Evolutionary conservation across 1,284 basidiomycete species (phyloP), one percentile per base, ranked within the genome.

Genomic region (Leccinum fallax): DNA sequence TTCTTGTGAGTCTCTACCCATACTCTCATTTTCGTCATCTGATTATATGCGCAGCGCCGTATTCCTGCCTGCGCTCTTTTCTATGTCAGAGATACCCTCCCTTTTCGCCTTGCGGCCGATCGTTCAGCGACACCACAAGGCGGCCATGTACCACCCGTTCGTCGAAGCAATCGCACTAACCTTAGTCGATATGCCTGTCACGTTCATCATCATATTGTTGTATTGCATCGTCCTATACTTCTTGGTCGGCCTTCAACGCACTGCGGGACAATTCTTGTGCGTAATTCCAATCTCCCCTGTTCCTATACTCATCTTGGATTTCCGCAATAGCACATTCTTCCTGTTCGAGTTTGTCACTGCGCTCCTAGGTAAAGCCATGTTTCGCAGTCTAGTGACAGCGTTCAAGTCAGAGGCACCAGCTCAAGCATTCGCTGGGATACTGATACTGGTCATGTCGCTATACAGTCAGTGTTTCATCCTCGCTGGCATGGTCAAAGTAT

Each of bases 331-430:
- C 66, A 80, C 76, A 2, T 88, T 82, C 71, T 80, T 83, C 63
- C 64, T 87, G 2, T 83, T 87, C 65, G 67, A 85, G 8, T 79
- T 84, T 61, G 69, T 73, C 1, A 79, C 83, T 61, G 79, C 83
- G 1, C 56, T 89, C n/a, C 77, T 83, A 5, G 87, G 88, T 81
- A 87, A 85, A 71, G 80, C 82, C 0, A 82, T 83, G 74, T 90
- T 89, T 78, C 81, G 89, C 24, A 75, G 75, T 1, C 68, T 89
- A 21, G 85, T 86, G 1, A 84, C 87, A 0, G 78, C 79, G 9
- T 85, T 86, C 69, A 78, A 77, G 49, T 76, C 77, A 13, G 79
- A 83, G 54, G 82, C 85, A 1, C 81, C 81, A 1, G 87, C 89
- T 2, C 85, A 86, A 64, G 81, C 85, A 3, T 64, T 89, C 19